Evolutionary conservation across 305 asterid genomes (phyloP), one percentile per base, ranked within the genome.

Genomic region (Plantago rigida): DNA sequence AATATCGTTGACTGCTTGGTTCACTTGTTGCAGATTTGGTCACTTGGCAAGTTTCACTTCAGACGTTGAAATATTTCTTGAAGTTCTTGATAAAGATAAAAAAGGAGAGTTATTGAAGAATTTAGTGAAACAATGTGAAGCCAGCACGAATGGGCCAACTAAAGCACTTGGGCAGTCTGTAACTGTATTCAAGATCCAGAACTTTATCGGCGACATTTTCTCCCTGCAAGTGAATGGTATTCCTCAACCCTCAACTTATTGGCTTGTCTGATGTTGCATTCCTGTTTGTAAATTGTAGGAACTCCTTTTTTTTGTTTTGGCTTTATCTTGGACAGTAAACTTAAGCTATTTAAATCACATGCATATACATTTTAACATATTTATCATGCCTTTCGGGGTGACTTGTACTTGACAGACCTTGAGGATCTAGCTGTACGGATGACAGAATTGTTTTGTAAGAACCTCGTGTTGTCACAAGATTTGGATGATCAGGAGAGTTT

Each of bases 401-500:
- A 44, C 44, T 60, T 50, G 24, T 58, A 69, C 75, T 66, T 70
- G 59, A 55, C 81, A 89, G 97, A 81, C 50, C 92, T 94, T 10
- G 87, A 85, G 81, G 73, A 72, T 54, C 65, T 74, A 67, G 97
- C 95, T 46, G 79, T 74, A 62, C 78, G 69, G 72, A 94, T 94
- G 99, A 75, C 78, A 14, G 81, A 81, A 63, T 74, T 75, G 82
- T 89, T 80, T 74, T 87, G 84, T 75, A 78, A 70, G 72, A 84
- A 77, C 71, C 96, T 94, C 69, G 81, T 92, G 0, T 74, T 89
- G 54, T 94, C 99, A 51, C 89, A 84, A 77, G 87, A 89, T 46
- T 76, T 89, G 80, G 99, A 94, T 76, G 76, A 71, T 51, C 96
- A 89, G 71, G 99, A 94, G 74, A 84, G 77, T 75, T 76, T 94